A percentile compares a stretch with the other conserved stretches of the same genome.
These are phyloP conservation scores for Begonia peltatifolia DNA, from an alignment of 306 rosid genomes.

Conservation along the genomic window DNA sequence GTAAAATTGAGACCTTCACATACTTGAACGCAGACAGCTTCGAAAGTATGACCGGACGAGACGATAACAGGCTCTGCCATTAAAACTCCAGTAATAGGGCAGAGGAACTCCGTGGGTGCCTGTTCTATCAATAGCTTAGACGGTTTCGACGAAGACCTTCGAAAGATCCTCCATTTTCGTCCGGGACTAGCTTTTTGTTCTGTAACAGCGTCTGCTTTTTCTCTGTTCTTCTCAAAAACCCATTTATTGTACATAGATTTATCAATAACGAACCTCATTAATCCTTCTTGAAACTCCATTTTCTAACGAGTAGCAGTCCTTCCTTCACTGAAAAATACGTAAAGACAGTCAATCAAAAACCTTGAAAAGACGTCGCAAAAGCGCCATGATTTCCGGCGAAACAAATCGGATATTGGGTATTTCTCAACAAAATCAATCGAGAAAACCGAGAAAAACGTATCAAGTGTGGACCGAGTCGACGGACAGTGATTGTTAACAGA, in stretches of 20 bases:
- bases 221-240: conserved; percentile 7
- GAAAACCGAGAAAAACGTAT: too few species aligned
- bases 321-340: background rate
- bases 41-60: conserved; percentile 86
- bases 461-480: too few species aligned
- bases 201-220: conserved; percentile 4
- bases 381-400: conserved; percentile 9
- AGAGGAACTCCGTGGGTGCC: conserved; percentile 62
- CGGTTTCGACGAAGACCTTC: conserved; percentile 16
- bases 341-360: background rate
- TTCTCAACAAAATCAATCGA: background rate
- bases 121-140: conserved; percentile 13
- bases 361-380: conserved; percentile 3
- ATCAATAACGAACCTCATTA: conserved; percentile 28
- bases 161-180: conserved; percentile 62
- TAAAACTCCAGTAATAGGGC: conserved; percentile 55
- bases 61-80: conserved; percentile 90
- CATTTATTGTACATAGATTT: conserved; percentile 12
- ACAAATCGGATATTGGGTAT: background rate
- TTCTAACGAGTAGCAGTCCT: background rate
- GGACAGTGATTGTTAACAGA: too few species aligned
- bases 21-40: conserved; percentile 37
- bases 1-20: conserved; percentile 40
- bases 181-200: conserved; percentile 12
- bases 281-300: conserved; percentile 55